Evolutionary conservation across 2,329 filamentous ascomycete species (phyloP), one percentile per base, ranked within the genome.

Genomic region (Sordariomycetes sp.): DNA sequence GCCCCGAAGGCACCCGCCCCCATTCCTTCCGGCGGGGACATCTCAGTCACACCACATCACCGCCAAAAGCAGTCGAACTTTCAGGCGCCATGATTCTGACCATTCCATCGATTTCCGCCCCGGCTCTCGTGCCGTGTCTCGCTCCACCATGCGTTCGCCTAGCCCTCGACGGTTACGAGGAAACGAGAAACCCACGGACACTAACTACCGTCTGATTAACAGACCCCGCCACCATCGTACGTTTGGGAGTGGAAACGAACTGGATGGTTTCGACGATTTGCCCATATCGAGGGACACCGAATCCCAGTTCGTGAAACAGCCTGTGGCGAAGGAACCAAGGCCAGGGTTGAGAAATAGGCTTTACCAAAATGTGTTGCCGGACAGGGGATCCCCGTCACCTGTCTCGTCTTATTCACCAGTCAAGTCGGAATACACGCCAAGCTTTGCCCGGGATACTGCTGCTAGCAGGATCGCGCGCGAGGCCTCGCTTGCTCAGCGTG

Each of bases 191-290:
- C 61, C 18, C 61, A 60, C 46, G 59, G 64, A 55, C 59, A 60
- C 57, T 22, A 61, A 61, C 43, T 62, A 58, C 59, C 62, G 58
- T 57, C 61, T 57, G 51, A 59, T 61, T 59, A 65, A 57, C 55
- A 63, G 63, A 59, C 63, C 63, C 24, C 62, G 62, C 48, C 79
- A 84, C 46, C 55, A 52, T 22, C 55, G 55, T 18, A 48, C 77
- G 79, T 99, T 95, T 73, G 94, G 94, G 14, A 90, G 97, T 70
- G 94, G 94, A 18, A 88, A 87, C 60, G 94, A 99, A 71, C 79
- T 99, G 37, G 93, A 97, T 64, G 85, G 82, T 2, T 97, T 99
- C 69, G 94, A 99, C 69, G 94, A 99, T 71, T 76, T 99, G 59
- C 93, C 93, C 1, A 97, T 92, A 0, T 97, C 92, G 18, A 84